Evolutionary conservation across 208 protist species (phyloP), one percentile per base, ranked within the genome.

Genomic region (Lotmaria passim): DNA sequence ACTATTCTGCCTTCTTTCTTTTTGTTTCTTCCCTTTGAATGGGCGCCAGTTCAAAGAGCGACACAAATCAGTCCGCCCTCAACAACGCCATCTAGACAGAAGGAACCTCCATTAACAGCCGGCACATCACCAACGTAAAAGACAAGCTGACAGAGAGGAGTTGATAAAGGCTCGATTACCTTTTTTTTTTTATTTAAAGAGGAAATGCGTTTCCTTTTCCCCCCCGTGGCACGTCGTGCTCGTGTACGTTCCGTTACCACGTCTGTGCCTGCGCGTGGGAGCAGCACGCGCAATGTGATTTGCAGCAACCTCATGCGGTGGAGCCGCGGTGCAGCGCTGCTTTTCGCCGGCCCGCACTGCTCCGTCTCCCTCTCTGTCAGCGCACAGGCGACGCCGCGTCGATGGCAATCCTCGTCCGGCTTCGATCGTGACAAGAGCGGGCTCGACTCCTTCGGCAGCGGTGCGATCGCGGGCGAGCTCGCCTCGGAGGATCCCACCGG

Each of bases 401-500:
- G 67, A n/a, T 74, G 67, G 74, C 60, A 59, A 15, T 79, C n/a
- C n/a, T n/a, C 58, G 34, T 38, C 23, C 23, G 66, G 66, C 12
- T 12, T 15, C 11, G 61, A 46, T 31, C 19, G 7, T n/a, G 58
- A 56, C 23, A 23, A 53, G 3, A 43, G 53, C 23, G 53, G 28
- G 3, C 28, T 33, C n/a, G n/a, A n/a, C 3, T 51, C 47, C 7
- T 23, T 28, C 38, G 26, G 24, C 15, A 33, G 28, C 2, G 53
- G 59, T 39, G 47, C 53, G 21, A 43, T 28, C 19, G 60, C 30
- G n/a, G 30, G 23, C 15, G 28, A 24, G 21, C 48, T 31, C 36
- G 30, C 30, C 28, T 57, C 82, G 19, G 85, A 86, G n/a, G 84
- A 85, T 39, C 41, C 72, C 33, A 75, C 73, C 1, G 82, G 78